Evolutionary conservation across 176 grass and related monocot genomes (phyloP).

Genomic region (Carex kokanica): DNA sequence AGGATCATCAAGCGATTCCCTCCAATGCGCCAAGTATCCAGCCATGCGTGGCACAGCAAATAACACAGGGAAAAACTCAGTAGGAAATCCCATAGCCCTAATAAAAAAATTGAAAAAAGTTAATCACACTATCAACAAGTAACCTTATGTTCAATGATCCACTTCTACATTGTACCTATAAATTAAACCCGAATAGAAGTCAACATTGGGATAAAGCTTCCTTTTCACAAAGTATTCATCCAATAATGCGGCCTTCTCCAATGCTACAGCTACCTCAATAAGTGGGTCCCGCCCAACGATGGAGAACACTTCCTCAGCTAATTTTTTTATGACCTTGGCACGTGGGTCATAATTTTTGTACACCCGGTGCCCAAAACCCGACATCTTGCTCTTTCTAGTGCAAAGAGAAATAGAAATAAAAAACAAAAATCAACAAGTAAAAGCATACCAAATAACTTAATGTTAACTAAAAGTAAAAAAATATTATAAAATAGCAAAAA

Average conservation of each 20-base stretch:
- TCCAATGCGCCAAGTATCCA: constrained; percentile 91
- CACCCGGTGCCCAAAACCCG: constrained; percentile 89
- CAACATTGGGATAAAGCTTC: constrained; percentile 98
- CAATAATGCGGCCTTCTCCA: constrained; percentile 94
- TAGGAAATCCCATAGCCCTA: constrained; percentile 97
- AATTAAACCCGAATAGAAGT: constrained; percentile 97
- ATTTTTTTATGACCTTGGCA: constrained; percentile 85
- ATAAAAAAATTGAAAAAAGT: constrained; percentile 30
- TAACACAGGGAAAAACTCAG: constrained; percentile 88
- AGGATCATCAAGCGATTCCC: constrained; percentile 87
- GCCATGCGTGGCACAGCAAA: constrained; percentile 96
- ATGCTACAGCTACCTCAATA: constrained; percentile 60
- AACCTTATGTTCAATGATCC: not conserved
- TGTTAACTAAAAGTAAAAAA: not conserved
- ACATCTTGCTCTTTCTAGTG: constrained; percentile 83
- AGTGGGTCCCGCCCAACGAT: constrained; percentile 72
- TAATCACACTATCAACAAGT: not conserved
- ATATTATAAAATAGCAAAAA: constrained; percentile 5
- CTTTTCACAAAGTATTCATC: constrained; percentile 93
- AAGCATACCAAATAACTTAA: not conserved
- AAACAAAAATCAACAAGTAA: not conserved
- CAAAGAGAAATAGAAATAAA: not conserved
- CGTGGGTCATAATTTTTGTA: constrained; percentile 98
- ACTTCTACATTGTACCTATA: constrained; percentile 55
- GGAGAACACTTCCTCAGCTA: constrained; percentile 93